These are phyloP conservation scores for Xylaria sp. DNA, from an alignment of 2,329 filamentous ascomycete species.

Conservation along the genomic window DNA sequence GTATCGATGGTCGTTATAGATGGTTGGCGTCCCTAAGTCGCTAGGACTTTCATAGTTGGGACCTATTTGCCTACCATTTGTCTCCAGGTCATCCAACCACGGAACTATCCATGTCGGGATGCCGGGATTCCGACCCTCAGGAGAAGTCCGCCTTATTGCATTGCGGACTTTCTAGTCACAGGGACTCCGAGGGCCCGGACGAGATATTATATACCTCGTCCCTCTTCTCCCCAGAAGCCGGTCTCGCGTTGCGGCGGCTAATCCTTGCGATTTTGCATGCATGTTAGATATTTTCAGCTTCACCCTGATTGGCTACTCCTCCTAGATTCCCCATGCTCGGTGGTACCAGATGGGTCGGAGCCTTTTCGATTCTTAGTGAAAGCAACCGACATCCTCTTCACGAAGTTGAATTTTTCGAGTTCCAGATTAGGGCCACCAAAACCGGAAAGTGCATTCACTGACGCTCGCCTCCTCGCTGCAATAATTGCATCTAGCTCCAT, in stretches of 20 bases:
- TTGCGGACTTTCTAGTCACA: conserved; percentile 1
- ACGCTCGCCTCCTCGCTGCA: conserved; percentile 43
- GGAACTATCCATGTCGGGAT: background rate
- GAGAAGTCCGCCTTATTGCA: background rate
- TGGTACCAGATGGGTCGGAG: conserved; percentile 38
- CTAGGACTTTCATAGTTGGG: background rate
- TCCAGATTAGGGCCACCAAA: conserved; percentile 22
- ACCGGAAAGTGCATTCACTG: conserved; percentile 26
- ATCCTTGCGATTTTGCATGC: conserved; percentile 27
- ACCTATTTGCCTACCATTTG: background rate
- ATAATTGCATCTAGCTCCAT: conserved; percentile 58
- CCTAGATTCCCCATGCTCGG: conserved; percentile 43
- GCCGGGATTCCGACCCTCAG: background rate
- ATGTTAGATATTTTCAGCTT: conserved; percentile 18
- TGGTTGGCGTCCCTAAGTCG: background rate
- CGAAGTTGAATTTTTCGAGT: conserved; percentile 40
- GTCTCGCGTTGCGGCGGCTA: conserved; percentile 1
- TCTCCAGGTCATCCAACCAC: background rate
- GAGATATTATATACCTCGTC: background rate
- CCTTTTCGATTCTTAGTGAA: conserved; percentile 41
- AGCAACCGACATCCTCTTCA: conserved; percentile 44
- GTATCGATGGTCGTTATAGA: conserved; percentile 12
- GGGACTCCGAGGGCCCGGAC: background rate
- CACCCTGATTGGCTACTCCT: conserved; percentile 32
- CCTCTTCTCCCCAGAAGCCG: background rate